phyloP scores from a whole-genome alignment of 2,329 filamentous ascomycete species.

The Fusarium hostae region DNA sequence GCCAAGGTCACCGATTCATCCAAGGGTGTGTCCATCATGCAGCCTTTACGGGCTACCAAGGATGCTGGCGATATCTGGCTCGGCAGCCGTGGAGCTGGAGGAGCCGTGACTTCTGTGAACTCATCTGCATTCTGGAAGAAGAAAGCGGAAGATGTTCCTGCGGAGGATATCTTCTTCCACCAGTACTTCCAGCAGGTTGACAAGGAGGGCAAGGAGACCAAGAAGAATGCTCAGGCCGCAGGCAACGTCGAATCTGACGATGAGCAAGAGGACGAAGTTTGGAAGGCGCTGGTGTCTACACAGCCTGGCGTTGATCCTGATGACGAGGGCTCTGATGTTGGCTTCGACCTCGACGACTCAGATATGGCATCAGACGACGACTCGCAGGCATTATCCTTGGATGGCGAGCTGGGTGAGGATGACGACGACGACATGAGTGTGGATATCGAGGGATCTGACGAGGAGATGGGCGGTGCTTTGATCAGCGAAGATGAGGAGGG shows the following conservation, averaged over 20 bases:
- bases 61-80: constrained; percentile 67
- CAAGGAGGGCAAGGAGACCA: constrained; percentile 66
- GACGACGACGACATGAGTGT: constrained; percentile 55
- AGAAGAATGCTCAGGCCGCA: constrained; percentile 61
- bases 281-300: constrained; percentile 88
- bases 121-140: constrained; percentile 91
- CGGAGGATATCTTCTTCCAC: constrained; percentile 98
- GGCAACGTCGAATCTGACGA: constrained; percentile 62
- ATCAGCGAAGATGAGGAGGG: constrained; percentile 55
- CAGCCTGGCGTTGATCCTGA: constrained; percentile 70
- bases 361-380: constrained; percentile 62
- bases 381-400: constrained; percentile 49
- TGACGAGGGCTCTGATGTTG: constrained; percentile 63
- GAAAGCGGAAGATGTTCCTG: constrained; percentile 86
- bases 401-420: constrained; percentile 60
- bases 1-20: constrained; percentile 76
- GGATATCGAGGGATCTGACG: constrained; percentile 56
- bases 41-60: constrained; percentile 74
- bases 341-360: constrained; percentile 61
- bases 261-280: constrained; percentile 82
- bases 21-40: constrained; percentile 94
- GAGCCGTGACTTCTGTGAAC: constrained; percentile 70
- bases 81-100: constrained; percentile 60
- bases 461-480: constrained; percentile 58
- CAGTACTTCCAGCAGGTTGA: constrained; percentile 87